Base-by-base conservation (phyloP, 768 basidiomycete genomes). In the Chalciporus sphaerocephalus region DNA sequence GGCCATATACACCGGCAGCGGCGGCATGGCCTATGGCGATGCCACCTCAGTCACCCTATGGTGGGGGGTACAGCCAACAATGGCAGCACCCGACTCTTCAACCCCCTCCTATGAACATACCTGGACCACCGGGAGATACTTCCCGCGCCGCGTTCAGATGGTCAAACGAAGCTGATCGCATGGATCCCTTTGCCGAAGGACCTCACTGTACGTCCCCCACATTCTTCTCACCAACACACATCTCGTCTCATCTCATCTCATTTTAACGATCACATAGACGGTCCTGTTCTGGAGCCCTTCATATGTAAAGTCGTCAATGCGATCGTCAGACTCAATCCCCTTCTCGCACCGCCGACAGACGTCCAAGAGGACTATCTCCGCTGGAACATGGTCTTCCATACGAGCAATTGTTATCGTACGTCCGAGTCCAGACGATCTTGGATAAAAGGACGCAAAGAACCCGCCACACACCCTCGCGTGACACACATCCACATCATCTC, bases 331-430 rank as follows among this genome's bases (percentile, higher is more conserved):
- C 46, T 89, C 25, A 88, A 89, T 57, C 85, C 87, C 0, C 70
- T 87, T 20, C 68, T 88, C 13, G 56, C 64, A 0, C 80, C 81
- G 16, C 67, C 62, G 48, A 62, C 74, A 0, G 70, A 71, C 8
- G 60, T 61, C 4, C 54, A 66, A 5, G 72, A 76, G 1, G 73
- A 74, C 5, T 76, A 78, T 57, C 67, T 89, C 35, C 78, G 75
- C 38, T 88, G 86, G 85, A 84, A 85, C 64, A 84, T 89, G 81
- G 72, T 85, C 33, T 86, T 80, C 59, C 67, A 70, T 6, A 75
- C 83, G 6, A 75, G 72, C 32, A 72, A 78, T 47, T 80, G 81
- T 43, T 76, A 76, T 53, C 76, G 81, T 46, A 84, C 81, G 4
- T 73, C 69, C n/a, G 87, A 87, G 46, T 70, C 74, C 4, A 50